Conservation (phyloP, 768 basidiomycete species). For the Leucosporidium yakuticum region DNA sequence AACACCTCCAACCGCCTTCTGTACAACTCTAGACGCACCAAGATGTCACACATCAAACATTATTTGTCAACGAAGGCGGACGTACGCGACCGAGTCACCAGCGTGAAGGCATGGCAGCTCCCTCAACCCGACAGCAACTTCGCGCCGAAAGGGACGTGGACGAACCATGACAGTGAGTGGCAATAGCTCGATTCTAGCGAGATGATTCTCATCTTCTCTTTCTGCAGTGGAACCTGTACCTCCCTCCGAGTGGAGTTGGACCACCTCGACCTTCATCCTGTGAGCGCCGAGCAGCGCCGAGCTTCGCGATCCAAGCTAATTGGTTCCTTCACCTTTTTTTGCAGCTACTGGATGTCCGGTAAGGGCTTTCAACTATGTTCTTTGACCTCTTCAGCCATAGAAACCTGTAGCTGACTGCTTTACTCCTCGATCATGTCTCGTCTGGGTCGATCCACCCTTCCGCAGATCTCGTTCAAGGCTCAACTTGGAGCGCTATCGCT, state of each 20-base stretch:
- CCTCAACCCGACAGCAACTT: not conserved
- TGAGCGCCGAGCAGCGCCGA: not conserved
- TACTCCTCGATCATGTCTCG: not conserved
- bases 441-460: constrained; percentile 1
- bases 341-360: constrained; percentile 22
- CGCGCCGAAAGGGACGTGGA: not conserved
- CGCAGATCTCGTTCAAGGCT: no score
- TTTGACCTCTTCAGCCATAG: no score
- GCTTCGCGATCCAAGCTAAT: not conserved
- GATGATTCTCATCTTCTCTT: not conserved
- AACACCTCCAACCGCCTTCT: no score
- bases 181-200: not conserved
- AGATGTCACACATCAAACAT: no score
- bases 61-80: no score
- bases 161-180: not conserved
- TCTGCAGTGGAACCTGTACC: constrained; percentile 8
- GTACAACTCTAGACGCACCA: no score
- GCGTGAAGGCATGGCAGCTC: not conserved
- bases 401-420: not conserved
- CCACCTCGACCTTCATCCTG: not conserved
- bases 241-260: constrained; percentile 10
- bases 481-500: not conserved
- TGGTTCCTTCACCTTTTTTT: not conserved
- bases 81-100: not conserved
- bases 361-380: not conserved